Percentiles rank a stretch among this genome's conserved stretches.
Evolutionary conservation across 768 basidiomycete genomes (phyloP).

Genomic region (Tulasnella sp.): DNA sequence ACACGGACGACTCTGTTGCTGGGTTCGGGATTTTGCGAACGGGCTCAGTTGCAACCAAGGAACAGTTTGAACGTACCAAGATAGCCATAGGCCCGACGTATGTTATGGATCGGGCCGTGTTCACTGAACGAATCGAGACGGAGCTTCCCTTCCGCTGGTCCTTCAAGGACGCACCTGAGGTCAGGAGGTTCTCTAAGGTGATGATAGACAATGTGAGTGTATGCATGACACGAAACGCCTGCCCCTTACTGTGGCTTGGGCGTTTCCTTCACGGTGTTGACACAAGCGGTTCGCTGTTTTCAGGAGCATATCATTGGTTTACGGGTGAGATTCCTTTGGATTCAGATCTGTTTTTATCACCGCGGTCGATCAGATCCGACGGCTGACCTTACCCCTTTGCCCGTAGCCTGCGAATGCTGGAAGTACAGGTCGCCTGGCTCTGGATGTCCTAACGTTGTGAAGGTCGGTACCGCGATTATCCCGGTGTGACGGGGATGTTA

Average conservation of each 20-base stretch:
- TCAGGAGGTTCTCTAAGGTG: background rate
- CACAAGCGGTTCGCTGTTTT: no score
- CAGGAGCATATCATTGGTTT: conserved; percentile 13
- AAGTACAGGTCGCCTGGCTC: background rate
- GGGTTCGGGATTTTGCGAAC: background rate
- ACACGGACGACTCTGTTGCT: background rate
- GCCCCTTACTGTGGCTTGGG: no score
- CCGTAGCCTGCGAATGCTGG: background rate
- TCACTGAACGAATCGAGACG: background rate
- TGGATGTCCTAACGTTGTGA: background rate
- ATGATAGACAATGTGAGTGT: conserved; percentile 1
- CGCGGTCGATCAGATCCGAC: background rate
- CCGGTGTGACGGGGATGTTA: no score
- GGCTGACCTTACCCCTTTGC: background rate
- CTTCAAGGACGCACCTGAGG: background rate
- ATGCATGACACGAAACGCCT: no score
- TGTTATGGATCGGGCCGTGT: background rate
- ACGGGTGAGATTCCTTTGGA: background rate
- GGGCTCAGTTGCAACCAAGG: background rate
- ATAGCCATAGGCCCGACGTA: background rate
- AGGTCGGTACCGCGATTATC: background rate
- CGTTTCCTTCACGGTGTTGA: no score
- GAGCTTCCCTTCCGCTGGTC: conserved; percentile 6
- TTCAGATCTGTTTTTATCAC: no score
- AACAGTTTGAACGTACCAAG: background rate